These are phyloP conservation scores for Pichia terricola DNA, from an alignment of 1,139 yeast species.

Conservation along the genomic window DNA sequence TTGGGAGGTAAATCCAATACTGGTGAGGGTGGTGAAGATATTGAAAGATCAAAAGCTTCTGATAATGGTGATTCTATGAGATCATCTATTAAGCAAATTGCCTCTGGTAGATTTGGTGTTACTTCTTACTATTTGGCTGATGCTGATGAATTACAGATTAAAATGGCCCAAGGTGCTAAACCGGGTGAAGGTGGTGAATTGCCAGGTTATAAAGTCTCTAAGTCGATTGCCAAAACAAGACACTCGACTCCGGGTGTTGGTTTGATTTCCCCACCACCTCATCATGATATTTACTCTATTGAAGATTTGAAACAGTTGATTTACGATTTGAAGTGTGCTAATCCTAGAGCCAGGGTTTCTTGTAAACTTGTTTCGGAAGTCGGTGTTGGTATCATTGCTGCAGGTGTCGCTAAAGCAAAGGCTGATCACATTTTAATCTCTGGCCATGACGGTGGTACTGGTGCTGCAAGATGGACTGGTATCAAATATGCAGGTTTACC, in stretches of 20 bases:
- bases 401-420: conserved; percentile 98
- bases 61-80: conserved; percentile 96
- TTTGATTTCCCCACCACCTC: conserved; percentile 95
- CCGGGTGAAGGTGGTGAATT: conserved; percentile 99
- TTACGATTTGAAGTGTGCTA: conserved; percentile 92
- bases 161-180: conserved; percentile 99
- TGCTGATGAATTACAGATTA: conserved; percentile 95
- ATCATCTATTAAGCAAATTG: conserved; percentile 95
- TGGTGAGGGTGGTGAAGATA: conserved; percentile 99
- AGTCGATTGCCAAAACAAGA: conserved; percentile 85
- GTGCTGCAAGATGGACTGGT: conserved; percentile 97
- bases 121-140: conserved; percentile 90
- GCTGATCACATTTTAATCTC: conserved; percentile 93
- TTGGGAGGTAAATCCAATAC: conserved; percentile 96
- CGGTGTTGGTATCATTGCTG: conserved; percentile 98
- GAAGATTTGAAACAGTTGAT: conserved; percentile 96
- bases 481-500: conserved; percentile 96
- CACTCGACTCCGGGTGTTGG: conserved; percentile 98
- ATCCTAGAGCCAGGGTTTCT: conserved; percentile 94
- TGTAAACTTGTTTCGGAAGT: conserved; percentile 95
- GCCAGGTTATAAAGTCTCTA: conserved; percentile 90
- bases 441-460: conserved; percentile 99
- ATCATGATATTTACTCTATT: conserved; percentile 95
- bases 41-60: conserved; percentile 73
- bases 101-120: conserved; percentile 97